Percentiles rank a stretch among this genome's conserved stretches.
Evolutionary conservation across 306 rosid genomes (phyloP).

Genomic region (Herpetospermum pedunculosum): DNA sequence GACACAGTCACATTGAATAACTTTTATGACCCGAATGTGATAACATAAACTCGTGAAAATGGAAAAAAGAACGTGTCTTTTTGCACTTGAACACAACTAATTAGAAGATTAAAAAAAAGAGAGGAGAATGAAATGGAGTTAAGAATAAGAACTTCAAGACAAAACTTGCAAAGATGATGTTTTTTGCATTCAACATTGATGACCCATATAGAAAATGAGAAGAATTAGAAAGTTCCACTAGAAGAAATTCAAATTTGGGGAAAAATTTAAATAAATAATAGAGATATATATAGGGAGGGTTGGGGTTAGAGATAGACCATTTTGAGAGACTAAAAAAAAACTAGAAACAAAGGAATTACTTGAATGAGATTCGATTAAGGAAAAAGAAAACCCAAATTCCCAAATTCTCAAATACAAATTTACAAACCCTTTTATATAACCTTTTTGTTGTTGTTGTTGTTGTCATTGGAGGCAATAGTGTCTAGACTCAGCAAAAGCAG

Average conservation of each 20-base stretch:
- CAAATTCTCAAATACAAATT: constrained; percentile 15
- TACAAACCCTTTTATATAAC: constrained; percentile 16
- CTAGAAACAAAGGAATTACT: constrained; percentile 16
- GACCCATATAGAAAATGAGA: background rate
- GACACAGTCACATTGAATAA: too few species aligned
- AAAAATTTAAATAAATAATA: background rate
- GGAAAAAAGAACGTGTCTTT: background rate
- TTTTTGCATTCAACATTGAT: background rate
- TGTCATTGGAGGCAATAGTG: constrained; percentile 39
- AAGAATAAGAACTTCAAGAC: background rate
- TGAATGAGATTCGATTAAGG: constrained; percentile 25
- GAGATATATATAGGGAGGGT: background rate
- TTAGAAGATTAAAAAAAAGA: background rate
- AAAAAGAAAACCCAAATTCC: constrained; percentile 10
- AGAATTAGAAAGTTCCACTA: background rate
- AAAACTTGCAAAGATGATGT: background rate
- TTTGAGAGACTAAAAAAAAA: background rate
- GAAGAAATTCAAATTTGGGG: background rate
- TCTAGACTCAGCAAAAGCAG: constrained; percentile 31
- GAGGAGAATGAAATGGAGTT: background rate
- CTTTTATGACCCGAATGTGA: too few species aligned
- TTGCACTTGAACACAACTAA: background rate
- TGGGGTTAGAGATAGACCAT: background rate
- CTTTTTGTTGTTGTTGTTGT: background rate
- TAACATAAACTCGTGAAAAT: background rate